Base-by-base conservation (phyloP, 169 alveolate species). In the Cystoisospora suis region DNA sequence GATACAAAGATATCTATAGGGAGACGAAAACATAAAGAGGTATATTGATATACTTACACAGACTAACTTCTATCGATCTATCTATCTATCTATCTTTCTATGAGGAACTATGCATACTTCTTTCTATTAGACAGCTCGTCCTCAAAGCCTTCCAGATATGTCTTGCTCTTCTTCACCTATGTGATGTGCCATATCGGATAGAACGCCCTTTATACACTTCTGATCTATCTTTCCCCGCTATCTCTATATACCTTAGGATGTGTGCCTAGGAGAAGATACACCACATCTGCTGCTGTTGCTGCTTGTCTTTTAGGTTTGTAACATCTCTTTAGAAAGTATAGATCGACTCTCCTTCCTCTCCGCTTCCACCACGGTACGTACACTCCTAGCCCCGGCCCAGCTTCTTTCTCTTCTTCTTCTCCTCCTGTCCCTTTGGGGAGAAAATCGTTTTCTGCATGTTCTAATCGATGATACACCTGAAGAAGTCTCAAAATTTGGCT, bases 351-450 rank as follows among this genome's bases (percentile, higher is more conserved):
- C 42, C 58, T 23, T 9, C 47, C 83, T 17, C 42, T 32, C 12
- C 83, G 38, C 56, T 72, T 72, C 83, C 83, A 72, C 83, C 83
- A 72, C 29, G 83, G 83, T 5, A 72, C 47, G 32, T 40, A 72
- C 34, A 38, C 53, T 4, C 83, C 7, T 34, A 72, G 58, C 15
- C 42, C 83, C 27, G 15, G 38, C 32, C 53, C 27, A 2, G 3
- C 45, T 4, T 72, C 83, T 4, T 38, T 36, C 38, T 36, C 83
- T 34, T 69, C 49, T 72, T 34, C 56, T n/a, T 17, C 7, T 72
- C 58, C 47, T 34, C 3, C 56, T 3, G 3, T 46, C 47, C 32
- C 32, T 3, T 53, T 36, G 83, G 17, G 58, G 42, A 9, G 49
- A 23, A 29, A 34, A 38, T 34, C 32, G 9, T 5, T 69, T 29